Base-by-base conservation (phyloP, 2,329 filamentous ascomycete genomes). In the Harringtonia lauricola region DNA sequence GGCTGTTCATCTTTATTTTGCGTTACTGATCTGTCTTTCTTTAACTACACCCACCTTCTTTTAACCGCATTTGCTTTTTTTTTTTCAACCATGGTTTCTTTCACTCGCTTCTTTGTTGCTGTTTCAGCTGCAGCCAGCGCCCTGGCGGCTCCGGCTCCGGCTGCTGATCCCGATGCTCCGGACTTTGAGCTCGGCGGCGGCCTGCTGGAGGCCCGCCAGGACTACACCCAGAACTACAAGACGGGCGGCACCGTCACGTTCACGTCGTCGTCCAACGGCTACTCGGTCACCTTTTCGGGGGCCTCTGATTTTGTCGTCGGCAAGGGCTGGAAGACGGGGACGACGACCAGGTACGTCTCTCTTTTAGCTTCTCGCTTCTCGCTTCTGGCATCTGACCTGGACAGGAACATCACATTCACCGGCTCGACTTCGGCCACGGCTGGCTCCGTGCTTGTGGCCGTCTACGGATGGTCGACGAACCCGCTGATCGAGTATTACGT, bases 241-340 rank as follows among this genome's bases (percentile, higher is more conserved):
- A 55, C 55, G 10, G 54, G 53, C 17, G 66, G 65, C 10, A 55
- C 55, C 36, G 54, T 59, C 50, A 54, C 55, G 45, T 59, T 54
- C 47, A 47, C 45, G 2, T 53, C 56, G 7, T 36, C 19, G 22
- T 47, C 29, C 39, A 54, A 55, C 42, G 56, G 56, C 3, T 71
- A 71, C 59, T 60, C 54, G 8, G 63, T 68, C 2, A 55, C 47
- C 22, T 72, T 68, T 62, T 59, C 52, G 14, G 59, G 63, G 46
- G 58, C 56, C 5, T 68, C 67, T 21, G 71, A 76, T 59, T 72
- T 75, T 43, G 72, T 75, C 35, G 71, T 64, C 48, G 74, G 74
- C 41, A 77, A 76, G 56, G 74, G 74, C 35, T 78, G 74, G 74
- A 66, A 62, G 41, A 65, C 69, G 28, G 74, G 73, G 37, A 63